These are phyloP conservation scores for Penicillium decumbens DNA, from an alignment of 2,329 filamentous ascomycete genomes.

Conservation along the genomic window DNA sequence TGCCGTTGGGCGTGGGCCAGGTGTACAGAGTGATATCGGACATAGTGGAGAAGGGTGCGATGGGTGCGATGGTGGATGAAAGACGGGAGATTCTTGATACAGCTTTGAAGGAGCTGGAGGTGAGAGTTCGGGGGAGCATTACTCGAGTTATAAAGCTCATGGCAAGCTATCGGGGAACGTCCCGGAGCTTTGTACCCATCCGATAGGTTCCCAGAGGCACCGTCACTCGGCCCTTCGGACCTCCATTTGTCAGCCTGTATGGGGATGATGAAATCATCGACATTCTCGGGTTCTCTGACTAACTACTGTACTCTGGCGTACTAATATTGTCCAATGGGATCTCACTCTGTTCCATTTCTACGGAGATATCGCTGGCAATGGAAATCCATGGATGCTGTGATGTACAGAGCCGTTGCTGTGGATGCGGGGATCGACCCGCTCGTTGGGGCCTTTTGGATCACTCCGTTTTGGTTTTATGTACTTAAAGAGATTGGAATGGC, in stretches of 20 bases:
- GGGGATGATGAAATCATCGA: too few relatives aligned
- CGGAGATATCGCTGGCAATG: neutral
- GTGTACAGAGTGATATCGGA: constrained; percentile 31
- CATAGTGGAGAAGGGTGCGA: constrained; percentile 17
- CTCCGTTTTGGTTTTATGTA: neutral
- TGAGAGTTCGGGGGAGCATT: constrained; percentile 3
- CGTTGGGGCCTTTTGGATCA: too few relatives aligned
- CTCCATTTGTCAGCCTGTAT: too few relatives aligned
- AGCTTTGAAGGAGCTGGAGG: constrained; percentile 7
- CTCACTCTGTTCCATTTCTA: neutral
- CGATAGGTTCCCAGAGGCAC: neutral
- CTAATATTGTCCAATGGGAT: neutral
- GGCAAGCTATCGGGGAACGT: neutral
- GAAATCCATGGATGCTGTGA: neutral
- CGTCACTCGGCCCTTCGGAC: too few relatives aligned
- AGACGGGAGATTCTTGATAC: constrained; percentile 6
- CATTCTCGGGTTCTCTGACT: too few relatives aligned
- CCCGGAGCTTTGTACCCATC: neutral
- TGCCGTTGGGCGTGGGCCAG: constrained; percentile 31
- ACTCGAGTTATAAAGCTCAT: neutral
- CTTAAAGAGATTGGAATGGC: neutral
- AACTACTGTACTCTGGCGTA: neutral
- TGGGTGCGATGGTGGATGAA: constrained; percentile 3
- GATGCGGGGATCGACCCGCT: too few relatives aligned
- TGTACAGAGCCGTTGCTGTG: neutral